Evolutionary conservation across 2,329 filamentous ascomycete species (phyloP).

Genomic region (Podosphaera xanthii): DNA sequence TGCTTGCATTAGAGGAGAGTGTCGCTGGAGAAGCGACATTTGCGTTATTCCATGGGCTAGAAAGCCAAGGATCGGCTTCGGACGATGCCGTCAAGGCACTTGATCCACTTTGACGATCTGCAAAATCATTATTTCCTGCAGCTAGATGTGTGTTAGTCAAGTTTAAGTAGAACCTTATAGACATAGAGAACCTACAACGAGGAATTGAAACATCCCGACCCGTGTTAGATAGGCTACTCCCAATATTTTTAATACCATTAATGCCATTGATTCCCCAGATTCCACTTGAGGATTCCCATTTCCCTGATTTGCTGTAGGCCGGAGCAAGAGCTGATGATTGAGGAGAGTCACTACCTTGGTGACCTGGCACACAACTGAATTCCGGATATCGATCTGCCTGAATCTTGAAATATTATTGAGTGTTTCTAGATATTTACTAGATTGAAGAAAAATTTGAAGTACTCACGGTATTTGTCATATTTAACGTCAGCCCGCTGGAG

Average conservation of each 20-base stretch:
- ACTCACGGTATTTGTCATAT: slow-evolving; percentile 21
- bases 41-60: slow-evolving; percentile 33
- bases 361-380: slow-evolving; percentile 16
- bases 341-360: slow-evolving; percentile 15
- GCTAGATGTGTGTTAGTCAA: slow-evolving; percentile 9
- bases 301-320: slow-evolving; percentile 21
- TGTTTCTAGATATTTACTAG: slow-evolving; percentile 8
- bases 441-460: slow-evolving; percentile 6
- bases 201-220: slow-evolving; percentile 23
- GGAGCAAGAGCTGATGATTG: slow-evolving; percentile 20
- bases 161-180: slow-evolving; percentile 1
- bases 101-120: slow-evolving; percentile 40
- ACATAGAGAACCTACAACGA: slow-evolving; percentile 22
- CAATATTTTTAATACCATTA: slow-evolving; percentile 21
- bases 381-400: slow-evolving; percentile 18
- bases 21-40: slow-evolving; percentile 23
- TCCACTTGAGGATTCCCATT: slow-evolving; percentile 18
- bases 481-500: slow-evolving; percentile 15
- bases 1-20: slow-evolving; percentile 23
- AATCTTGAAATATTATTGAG: slow-evolving; percentile 10
- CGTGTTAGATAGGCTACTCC: slow-evolving; percentile 23
- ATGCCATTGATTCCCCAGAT: slow-evolving; percentile 30
- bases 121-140: slow-evolving; percentile 20
- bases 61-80: slow-evolving; percentile 40
- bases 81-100: slow-evolving; percentile 45